phyloP scores from a whole-genome alignment of 73 alveolate species.

The Urostyla sp. region DNA sequence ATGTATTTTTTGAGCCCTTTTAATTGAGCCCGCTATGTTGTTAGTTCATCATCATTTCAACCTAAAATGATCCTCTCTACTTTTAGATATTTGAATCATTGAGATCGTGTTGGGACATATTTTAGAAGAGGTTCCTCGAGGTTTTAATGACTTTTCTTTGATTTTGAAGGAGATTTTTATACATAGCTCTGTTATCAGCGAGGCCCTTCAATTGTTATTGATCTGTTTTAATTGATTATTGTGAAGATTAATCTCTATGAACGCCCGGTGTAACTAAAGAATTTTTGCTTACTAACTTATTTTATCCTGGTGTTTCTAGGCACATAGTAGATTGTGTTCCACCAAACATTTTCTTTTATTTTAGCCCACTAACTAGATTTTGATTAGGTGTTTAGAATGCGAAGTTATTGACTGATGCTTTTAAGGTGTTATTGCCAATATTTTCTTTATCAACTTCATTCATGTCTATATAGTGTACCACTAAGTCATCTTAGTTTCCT shows the following conservation, averaged over 20 bases:
- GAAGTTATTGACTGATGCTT: slow-evolving; percentile 18
- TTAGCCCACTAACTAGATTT: background rate
- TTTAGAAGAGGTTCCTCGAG: slow-evolving; percentile 10
- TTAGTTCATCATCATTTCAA: no score
- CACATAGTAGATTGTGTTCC: slow-evolving; percentile 22
- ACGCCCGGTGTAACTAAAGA: background rate
- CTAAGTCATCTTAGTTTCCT: slow-evolving; percentile 45
- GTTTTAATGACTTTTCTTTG: slow-evolving; percentile 28
- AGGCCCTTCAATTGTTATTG: background rate
- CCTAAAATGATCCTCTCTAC: background rate
- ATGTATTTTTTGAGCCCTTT: no score
- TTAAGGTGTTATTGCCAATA: background rate
- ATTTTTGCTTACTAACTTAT: no score
- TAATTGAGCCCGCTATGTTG: no score
- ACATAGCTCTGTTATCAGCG: slow-evolving; percentile 11
- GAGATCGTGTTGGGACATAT: background rate
- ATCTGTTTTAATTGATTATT: background rate
- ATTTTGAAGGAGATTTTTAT: slow-evolving; percentile 2
- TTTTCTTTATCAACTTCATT: slow-evolving; percentile 39
- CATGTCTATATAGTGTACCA: slow-evolving; percentile 25
- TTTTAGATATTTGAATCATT: background rate
- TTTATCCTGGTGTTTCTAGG: slow-evolving; percentile 27
- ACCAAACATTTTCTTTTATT: slow-evolving; percentile 2
- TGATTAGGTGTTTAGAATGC: slow-evolving; percentile 48
- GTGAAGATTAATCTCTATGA: background rate